Conservation (phyloP, 192 early-diverging fungal genomes). For the Paraglomus brasilianum region DNA sequence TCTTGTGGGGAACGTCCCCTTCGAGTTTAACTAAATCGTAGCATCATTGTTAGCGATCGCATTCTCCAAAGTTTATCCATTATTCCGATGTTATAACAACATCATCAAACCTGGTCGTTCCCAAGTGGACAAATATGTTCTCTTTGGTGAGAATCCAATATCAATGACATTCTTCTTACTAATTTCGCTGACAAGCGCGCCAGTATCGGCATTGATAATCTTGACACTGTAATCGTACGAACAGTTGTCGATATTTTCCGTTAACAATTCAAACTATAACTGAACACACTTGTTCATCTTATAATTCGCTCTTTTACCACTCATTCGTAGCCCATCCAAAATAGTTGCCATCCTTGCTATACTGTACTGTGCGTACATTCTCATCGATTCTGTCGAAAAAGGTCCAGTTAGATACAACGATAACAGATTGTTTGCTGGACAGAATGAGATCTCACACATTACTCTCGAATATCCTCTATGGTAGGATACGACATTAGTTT, state of each 20-base stretch:
- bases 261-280: conserved; percentile 28
- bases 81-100: too few relatives aligned
- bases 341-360: conserved; percentile 71
- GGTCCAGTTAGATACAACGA: too few relatives aligned
- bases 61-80: conserved; percentile 23
- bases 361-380: conserved; percentile 46
- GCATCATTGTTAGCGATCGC: neutral
- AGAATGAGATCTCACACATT: too few relatives aligned
- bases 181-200: conserved; percentile 64
- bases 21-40: conserved; percentile 61
- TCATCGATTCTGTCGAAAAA: too few relatives aligned
- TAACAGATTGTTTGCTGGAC: too few relatives aligned
- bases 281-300: conserved; percentile 29
- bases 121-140: conserved; percentile 89
- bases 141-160: conserved; percentile 88
- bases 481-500: too few relatives aligned
- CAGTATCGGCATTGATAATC: conserved; percentile 67
- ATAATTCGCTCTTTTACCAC: conserved; percentile 38
- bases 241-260: neutral
- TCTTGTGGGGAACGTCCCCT: conserved; percentile 68
- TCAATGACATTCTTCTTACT: conserved; percentile 69
- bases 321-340: conserved; percentile 66
- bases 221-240: conserved; percentile 52
- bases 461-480: too few relatives aligned
- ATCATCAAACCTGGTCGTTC: conserved; percentile 66